Base-by-base conservation (phyloP, 2,329 filamentous ascomycete species). In the Rhexocercosporidium sp. region DNA sequence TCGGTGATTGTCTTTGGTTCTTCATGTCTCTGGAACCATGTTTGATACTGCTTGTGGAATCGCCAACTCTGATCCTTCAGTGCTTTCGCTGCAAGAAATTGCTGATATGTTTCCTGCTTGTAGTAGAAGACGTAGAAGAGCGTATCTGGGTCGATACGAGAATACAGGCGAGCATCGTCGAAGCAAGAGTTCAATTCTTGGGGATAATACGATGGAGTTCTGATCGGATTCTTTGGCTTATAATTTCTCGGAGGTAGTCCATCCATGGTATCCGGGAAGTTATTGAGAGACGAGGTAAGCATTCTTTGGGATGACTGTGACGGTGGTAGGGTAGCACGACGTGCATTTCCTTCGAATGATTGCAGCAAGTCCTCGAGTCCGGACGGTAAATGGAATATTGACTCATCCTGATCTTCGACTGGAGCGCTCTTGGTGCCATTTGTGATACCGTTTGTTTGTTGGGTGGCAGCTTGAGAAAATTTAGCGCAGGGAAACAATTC, bases 81-180 rank as follows among this genome's bases (percentile, higher is more conserved):
- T n/a, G 96, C 93, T 81, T 97, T 97, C 16, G 96, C 96, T 1
- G 96, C 94, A 67, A 98, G 85, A 77, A 94, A 97, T 78, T 99
- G 96, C 79, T 98, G 94, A 74, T 97, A 94, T 0, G 94, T 94
- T 29, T 94, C 94, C 80, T 99, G 96, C 74, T 95, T 93, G 83
- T 99, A 99, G 84, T 99, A 99, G 81, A 99, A 99, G 54, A 97
- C 92, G 81, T 99, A 99, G 81, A 99, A 99, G 11, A 99, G 85
- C 34, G 95, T 97, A 77, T 99, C 96, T 0, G 94, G 94, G 76
- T 99, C 96, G 68, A 99, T 95, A 66, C 93, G 88, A 29, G 88
- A 87, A 80, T 97, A 99, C 69, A 99, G 81, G 56, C 92, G 86
- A 39, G 93, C 92, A 79, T 99, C 94, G 74, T 97, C 94, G 74